Base-by-base conservation (phyloP, 78 protist species). In the Mastigamoeba balamuthi region DNA sequence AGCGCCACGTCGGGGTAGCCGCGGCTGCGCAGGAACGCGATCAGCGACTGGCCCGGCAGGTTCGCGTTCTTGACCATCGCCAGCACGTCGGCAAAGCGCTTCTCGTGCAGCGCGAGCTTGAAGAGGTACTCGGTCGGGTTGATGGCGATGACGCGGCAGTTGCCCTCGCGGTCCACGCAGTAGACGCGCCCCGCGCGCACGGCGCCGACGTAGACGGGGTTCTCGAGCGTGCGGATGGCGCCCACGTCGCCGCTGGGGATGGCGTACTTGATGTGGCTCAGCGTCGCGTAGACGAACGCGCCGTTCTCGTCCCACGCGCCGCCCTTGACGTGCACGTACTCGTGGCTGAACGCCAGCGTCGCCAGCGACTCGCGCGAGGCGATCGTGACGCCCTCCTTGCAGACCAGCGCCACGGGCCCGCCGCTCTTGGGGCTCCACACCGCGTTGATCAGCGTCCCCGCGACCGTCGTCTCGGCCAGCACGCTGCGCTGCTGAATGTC, bases 271-370 rank as follows among this genome's bases (percentile, higher is more conserved):
- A 97, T 69, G 85, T 97, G 99, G 74, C 83, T 95, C 43, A 82
- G 76, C 17, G 99, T 97, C 29, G 94, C 78, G 90, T 95, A 97
- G 43, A 97, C 64, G 39, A 95, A 90, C 3, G 86, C 88, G 58
- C 88, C 90, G 36, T 66, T 33, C 25, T 92, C 96, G 48, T 94
- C 96, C 96, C 97, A 95, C 27, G 75, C 94, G 43, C 94, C 99
- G 48, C 78, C 38, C 88, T 96, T 96, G 80, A 95, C 85, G 4
- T 88, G 82, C 5, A 83, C 70, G 44, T 82, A 80, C 90, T 96
- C 99, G 70, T 84, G 86, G n/a, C n/a, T n/a, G n/a, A n/a, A n/a
- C n/a, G n/a, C n/a, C n/a, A n/a, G n/a, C n/a, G n/a, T n/a, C n/a
- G n/a, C n/a, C n/a, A n/a, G n/a, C n/a, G n/a, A n/a, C n/a, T n/a